These are phyloP conservation scores for Phytophthora cactorum DNA, from an alignment of 352 stramenopile genomes.

Conservation along the genomic window DNA sequence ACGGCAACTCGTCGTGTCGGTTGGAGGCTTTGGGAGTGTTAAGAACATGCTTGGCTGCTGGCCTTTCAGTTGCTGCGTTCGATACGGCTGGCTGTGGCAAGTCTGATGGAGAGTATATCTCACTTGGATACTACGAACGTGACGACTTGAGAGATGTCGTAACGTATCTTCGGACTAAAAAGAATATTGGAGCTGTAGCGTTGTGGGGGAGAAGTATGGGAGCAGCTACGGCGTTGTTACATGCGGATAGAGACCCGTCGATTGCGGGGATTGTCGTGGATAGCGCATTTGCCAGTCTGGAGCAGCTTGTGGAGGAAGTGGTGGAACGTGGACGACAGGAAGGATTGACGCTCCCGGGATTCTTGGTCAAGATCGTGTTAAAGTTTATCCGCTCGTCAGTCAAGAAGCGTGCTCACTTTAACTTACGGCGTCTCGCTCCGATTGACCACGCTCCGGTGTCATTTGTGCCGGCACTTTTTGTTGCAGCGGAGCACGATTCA, in stretches of 20 bases:
- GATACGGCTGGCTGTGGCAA: conserved; percentile 97
- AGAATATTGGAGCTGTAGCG: conserved; percentile 94
- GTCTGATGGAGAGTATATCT: conserved; percentile 98
- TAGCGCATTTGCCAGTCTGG: conserved; percentile 96
- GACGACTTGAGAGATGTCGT: conserved; percentile 92
- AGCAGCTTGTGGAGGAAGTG: conserved; percentile 96
- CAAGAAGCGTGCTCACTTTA: conserved; percentile 90
- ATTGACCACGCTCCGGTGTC: conserved; percentile 92
- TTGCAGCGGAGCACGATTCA: conserved; percentile 94
- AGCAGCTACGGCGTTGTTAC: conserved; percentile 97
- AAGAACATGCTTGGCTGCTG: conserved; percentile 90
- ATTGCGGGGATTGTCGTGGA: conserved; percentile 98
- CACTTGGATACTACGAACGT: conserved; percentile 96
- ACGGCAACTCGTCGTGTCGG: conserved; percentile 97
- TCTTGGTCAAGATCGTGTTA: conserved; percentile 93
- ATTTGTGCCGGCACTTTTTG: conserved; percentile 97
- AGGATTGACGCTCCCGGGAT: conserved; percentile 91
- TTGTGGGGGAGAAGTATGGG: conserved; percentile 99
- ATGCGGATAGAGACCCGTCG: conserved; percentile 95
- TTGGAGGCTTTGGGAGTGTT: conserved; percentile 95
- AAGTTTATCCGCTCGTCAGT: conserved; percentile 92
- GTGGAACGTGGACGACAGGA: conserved; percentile 95
- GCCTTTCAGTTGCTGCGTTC: conserved; percentile 96
- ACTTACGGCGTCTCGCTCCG: conserved; percentile 79
- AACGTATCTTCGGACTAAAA: conserved; percentile 91